Percentiles rank a stretch among this genome's conserved stretches.
Conservation (phyloP, 495 filamentous ascomycete species). For the Tirmania nivea region DNA sequence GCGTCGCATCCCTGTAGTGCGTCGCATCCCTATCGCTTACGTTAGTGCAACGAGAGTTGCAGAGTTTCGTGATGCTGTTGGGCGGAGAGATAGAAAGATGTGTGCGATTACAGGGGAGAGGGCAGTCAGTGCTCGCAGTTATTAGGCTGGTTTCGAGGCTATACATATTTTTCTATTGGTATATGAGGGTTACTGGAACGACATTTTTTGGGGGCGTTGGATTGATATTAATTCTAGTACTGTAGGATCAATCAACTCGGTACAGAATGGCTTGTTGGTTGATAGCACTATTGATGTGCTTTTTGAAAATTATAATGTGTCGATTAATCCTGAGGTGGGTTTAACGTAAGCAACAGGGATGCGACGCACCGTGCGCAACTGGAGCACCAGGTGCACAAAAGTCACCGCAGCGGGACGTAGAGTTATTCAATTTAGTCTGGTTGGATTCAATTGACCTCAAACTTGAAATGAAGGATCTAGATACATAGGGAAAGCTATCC, state of each 20-base stretch:
- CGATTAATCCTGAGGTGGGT: conserved; percentile 13
- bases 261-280: conserved; percentile 11
- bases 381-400: no score
- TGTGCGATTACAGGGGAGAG: conserved; percentile 3
- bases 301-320: conserved; percentile 9
- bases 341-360: no score
- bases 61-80: conserved; percentile 19
- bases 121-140: background rate
- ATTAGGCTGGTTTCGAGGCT: conserved; percentile 2
- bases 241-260: conserved; percentile 5
- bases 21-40: no score
- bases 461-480: no score
- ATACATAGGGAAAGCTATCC: no score
- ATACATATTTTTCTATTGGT: conserved; percentile 4
- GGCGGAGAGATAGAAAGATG: background rate
- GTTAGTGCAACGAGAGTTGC: no score
- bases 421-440: no score
- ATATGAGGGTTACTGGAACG: background rate
- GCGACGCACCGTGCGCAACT: no score
- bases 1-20: no score
- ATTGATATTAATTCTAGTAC: background rate
- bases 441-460: no score
- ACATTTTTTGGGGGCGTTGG: background rate
- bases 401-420: no score
- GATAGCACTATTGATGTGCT: background rate